A percentile compares a stretch with the other conserved stretches of the same genome.
These are phyloP conservation scores for Fagus sylvatica DNA, from an alignment of 306 rosid species.

Conservation along the genomic window DNA sequence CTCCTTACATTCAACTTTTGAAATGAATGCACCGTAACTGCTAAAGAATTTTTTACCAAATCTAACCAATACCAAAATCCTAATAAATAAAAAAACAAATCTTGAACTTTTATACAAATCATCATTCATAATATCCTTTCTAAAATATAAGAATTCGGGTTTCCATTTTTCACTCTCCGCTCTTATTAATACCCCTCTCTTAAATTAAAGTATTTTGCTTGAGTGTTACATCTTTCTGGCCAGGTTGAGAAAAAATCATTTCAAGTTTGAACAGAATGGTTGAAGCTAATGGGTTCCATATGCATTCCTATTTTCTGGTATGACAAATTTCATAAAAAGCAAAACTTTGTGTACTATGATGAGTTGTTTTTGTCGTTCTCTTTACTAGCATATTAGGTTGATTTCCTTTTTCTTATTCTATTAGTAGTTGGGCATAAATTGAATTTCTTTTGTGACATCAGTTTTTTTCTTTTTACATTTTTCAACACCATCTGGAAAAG, in stretches of 20 bases:
- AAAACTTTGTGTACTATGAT: not conserved
- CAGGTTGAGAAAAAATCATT: not conserved
- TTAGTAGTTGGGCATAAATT: too few relatives aligned
- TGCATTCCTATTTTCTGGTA: not conserved
- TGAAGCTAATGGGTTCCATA: not conserved
- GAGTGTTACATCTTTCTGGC: not conserved
- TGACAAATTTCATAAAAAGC: not conserved
- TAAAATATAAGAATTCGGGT: not conserved
- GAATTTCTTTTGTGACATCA: too few relatives aligned
- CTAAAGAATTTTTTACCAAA: not conserved
- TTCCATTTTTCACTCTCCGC: too few relatives aligned
- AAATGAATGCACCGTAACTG: not conserved
- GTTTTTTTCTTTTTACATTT: too few relatives aligned
- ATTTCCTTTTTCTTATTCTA: not conserved
- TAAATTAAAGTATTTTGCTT: not conserved
- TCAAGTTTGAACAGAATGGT: not conserved
- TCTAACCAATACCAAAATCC: not conserved
- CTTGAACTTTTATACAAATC: not conserved
- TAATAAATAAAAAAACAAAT: too few relatives aligned
- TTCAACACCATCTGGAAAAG: too few relatives aligned
- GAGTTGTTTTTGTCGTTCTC: not conserved
- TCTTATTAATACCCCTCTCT: not conserved
- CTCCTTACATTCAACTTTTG: not conserved
- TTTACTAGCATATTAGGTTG: not conserved
- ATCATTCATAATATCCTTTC: not conserved